Evolutionary conservation across 176 grass and related monocot species (phyloP), one percentile per base, ranked within the genome.

Genomic region (Lolium rigidum): DNA sequence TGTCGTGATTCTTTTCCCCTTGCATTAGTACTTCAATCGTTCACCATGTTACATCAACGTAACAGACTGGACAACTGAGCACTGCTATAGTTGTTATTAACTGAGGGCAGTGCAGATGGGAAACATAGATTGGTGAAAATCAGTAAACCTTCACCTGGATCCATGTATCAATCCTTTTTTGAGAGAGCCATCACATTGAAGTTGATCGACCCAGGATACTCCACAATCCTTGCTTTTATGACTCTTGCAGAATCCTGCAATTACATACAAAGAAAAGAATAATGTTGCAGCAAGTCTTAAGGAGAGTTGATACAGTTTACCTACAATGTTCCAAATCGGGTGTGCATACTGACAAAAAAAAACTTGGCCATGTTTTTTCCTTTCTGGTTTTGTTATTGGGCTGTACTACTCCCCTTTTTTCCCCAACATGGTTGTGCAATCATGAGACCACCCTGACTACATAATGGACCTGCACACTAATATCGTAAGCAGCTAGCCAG

Each of bases 141-240:
- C 51, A 59, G 39, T 10, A 83, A 47, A 25, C 3, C 37, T 43
- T 72, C 17, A 25, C 14, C 52, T 43, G 22, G 9, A 51, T 5
- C 18, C 15, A 62, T 20, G 60, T 63, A 56, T n/a, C 63, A 39
- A 73, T 78, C 52, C 49, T 74, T 91, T 78, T 81, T 75, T 39
- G 92, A 91, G 37, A 97, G 78, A 52, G 84, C 90, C 95, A 97
- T 97, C 63, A 90, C 95, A 87, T 91, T 94, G 75, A 97, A 97
- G 82, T 97, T 97, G 67, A 88, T 70, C 10, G 92, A 95, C 10
- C 85, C 64, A 4, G 95, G 68, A 70, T 93, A 91, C 74, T 87
- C 47, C 31, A 82, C 73, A 11, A 90, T 52, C 58, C 82, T 85
- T 13, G 61, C 87, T 77, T 94, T 92, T 84, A 95, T 98, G 43